Conservation (phyloP, 257 asterid species). For the Euphrasia confusa region DNA sequence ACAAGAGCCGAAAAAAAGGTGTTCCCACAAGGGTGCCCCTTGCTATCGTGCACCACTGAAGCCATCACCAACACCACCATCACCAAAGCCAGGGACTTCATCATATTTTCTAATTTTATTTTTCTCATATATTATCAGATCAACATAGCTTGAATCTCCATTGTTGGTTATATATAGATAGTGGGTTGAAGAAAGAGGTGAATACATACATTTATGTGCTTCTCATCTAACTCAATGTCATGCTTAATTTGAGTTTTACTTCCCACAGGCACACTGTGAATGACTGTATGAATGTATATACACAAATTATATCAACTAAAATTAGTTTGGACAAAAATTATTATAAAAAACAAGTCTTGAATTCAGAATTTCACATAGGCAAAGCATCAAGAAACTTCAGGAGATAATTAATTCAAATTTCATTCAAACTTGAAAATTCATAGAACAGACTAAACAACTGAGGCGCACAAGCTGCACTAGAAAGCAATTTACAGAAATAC, state of each 20-base stretch:
- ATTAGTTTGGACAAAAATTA: too few relatives aligned
- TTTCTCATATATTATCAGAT: not conserved
- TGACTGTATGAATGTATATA: not conserved
- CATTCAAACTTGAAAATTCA: not conserved
- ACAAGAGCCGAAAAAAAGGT: constrained; percentile 73
- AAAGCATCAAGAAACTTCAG: not conserved
- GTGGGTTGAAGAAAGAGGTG: not conserved
- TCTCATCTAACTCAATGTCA: constrained; percentile 54
- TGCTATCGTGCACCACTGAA: constrained; percentile 31
- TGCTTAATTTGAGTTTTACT: constrained; percentile 31
- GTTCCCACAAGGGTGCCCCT: constrained; percentile 53
- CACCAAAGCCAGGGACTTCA: constrained; percentile 25
- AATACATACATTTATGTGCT: constrained; percentile 34
- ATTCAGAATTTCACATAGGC: not conserved
- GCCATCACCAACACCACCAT: constrained; percentile 31
- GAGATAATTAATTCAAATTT: not conserved
- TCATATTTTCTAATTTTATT: constrained; percentile 29
- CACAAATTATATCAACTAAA: too few relatives aligned
- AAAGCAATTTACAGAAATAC: not conserved
- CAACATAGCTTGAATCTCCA: not conserved
- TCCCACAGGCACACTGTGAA: not conserved
- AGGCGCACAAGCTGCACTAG: not conserved
- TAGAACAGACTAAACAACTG: not conserved
- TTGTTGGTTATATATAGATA: constrained; percentile 24
- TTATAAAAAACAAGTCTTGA: too few relatives aligned